Base-by-base conservation (phyloP, 768 basidiomycete genomes). In the Lepiota venenata region DNA sequence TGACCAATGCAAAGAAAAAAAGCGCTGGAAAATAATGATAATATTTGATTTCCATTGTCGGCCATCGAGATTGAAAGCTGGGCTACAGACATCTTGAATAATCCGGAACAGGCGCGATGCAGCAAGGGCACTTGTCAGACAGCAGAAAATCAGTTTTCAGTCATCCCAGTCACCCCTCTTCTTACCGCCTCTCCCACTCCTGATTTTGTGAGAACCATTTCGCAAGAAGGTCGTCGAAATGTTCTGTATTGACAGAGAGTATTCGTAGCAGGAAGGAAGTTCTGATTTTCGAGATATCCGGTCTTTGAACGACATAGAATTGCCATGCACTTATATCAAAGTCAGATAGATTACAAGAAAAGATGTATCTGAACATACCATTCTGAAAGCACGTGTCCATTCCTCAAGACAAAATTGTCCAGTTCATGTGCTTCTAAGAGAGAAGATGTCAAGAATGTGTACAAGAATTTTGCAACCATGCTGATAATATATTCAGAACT, bases 401-500 rank as follows among this genome's bases (percentile, higher is more conserved):
- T 87, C 44, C 80, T 77, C 29, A 88, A 64, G 27, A 89, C 76
- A 60, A 90, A 88, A 63, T 88, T 87, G 60, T 88, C 87, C 2
- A 86, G 74, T 66, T 88, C 88, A 58, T 85, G 78, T 1, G 80
- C 64, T 60, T 87, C 84, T 51, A 91, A 63, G 38, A 81, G 76
- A 1, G 81, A 75, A 2, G 84, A 78, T 37, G 74, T 79, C 36
- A 85, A 65, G 60, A 89, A 85, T 12, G 77, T 68, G 58, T 79
- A 71, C 22, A 90, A 60, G 60, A 90, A 91, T 59, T 83, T 84
- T 7, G 82, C 82, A 10, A 79, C 66, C 16, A 86, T 64, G 57
- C 74, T 74, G 8, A 75, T 71, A 14, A 86, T 69, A 14, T 82
- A 79, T 12, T 81, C 79, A 15, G 71, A 63, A 32, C 74, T 71